These are phyloP conservation scores for Chrysopogon serrulatus DNA, from an alignment of 176 grass and related monocot genomes.

Conservation along the genomic window DNA sequence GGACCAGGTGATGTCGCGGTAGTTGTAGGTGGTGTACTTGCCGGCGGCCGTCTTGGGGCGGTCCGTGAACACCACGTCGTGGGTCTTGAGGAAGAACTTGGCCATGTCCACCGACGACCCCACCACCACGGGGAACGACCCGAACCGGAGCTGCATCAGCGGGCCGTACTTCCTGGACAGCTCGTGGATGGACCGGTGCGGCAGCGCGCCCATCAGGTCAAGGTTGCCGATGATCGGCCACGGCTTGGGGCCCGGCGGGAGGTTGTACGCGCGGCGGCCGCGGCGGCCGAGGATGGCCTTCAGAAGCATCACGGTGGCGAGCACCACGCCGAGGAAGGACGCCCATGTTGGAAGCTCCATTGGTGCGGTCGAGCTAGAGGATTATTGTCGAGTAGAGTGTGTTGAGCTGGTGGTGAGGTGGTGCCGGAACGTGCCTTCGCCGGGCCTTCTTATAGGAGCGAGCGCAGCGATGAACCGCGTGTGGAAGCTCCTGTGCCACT, in stretches of 20 bases:
- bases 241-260: conserved; percentile 57
- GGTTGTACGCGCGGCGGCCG: conserved; percentile 31
- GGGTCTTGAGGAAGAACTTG: conserved; percentile 74
- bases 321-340: conserved; percentile 33
- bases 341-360: conserved; percentile 51
- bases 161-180: conserved; percentile 53
- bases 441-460: conserved; percentile 32
- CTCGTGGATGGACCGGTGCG: conserved; percentile 71
- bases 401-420: conserved; percentile 8
- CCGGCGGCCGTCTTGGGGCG: conserved; percentile 63
- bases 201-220: conserved; percentile 55
- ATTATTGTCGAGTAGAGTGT: not conserved
- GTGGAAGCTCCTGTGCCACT: not conserved
- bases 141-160: conserved; percentile 55
- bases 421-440: not conserved
- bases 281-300: conserved; percentile 16
- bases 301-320: conserved; percentile 38
- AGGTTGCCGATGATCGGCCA: conserved; percentile 85
- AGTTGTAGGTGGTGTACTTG: conserved; percentile 79
- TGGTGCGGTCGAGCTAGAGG: not conserved
- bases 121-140: conserved; percentile 57
- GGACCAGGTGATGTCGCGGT: conserved; percentile 73
- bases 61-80: conserved; percentile 60
- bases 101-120: conserved; percentile 68
- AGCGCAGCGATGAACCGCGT: not conserved